Base-by-base conservation (phyloP, 2,329 filamentous ascomycete genomes). In the Teratosphaeriaceae sp. region DNA sequence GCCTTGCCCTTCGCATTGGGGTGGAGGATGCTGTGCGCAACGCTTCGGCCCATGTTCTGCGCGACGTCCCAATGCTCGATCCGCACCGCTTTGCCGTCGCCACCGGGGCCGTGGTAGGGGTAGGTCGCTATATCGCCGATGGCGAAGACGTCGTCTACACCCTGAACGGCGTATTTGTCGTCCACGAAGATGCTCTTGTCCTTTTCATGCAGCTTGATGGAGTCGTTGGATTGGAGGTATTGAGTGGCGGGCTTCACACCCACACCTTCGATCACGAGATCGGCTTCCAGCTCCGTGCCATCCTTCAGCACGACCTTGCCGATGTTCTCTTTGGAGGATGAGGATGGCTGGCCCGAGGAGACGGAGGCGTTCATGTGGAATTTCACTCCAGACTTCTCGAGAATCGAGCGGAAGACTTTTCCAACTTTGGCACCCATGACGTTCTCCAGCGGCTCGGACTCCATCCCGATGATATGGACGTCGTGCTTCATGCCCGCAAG, bases 31-130 rank as follows among this genome's bases (percentile, higher is more conserved):
- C 85, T 79, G 40, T 74, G 73, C 1, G 88, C 92, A 1, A 84
- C 90, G 19, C 77, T 75, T 33, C 90, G 85, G 2, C 92, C 92
- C 1, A 86, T 75, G 59, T 97, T 96, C 61, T 97, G 92, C 3
- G 92, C 92, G 2, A 98, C 92, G 66, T 96, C 90, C 92, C 92
- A 98, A 64, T 98, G 92, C 72, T 98, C 92, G 60, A 97, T 96
- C 50, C 92, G 83, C 1, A 84, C 79, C 15, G 76, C 74, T 34
- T 74, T 74, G 49, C 85, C 87, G 13, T 84, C 75, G 20, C 87
- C 84, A 19, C 86, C 88, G 0, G 92, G 92, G 1, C 92, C 92
- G 63, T 87, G 77, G 70, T 98, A 98, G 0, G 92, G 92, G 65
- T 88, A 96, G 0, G 85, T 89, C 11, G 92, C 89, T 49, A 98